Evolutionary conservation across 495 filamentous ascomycete species (phyloP).

Genomic region (Lophiostoma macrostomum): DNA sequence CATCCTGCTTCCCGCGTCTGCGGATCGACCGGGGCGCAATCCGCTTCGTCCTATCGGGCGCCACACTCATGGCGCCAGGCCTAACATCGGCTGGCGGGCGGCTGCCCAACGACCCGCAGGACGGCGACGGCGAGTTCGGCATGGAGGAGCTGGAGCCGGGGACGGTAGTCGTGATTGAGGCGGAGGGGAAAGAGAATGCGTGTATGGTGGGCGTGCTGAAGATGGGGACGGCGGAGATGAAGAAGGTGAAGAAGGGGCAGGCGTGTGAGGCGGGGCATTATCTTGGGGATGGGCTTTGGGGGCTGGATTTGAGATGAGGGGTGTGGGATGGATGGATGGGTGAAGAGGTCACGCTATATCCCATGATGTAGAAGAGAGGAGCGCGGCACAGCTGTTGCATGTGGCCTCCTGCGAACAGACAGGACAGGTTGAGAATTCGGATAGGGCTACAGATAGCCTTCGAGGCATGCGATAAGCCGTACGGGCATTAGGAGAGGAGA

Average conservation of each 20-base stretch:
- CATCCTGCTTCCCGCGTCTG: conserved; percentile 59
- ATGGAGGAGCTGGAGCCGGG: conserved; percentile 65
- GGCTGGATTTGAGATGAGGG: conserved; percentile 62
- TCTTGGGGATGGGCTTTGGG: conserved; percentile 93
- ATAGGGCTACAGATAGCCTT: too few species aligned
- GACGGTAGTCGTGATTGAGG: conserved; percentile 78
- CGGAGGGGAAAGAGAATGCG: conserved; percentile 90
- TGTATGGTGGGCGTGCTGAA: conserved; percentile 83
- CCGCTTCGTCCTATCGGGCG: conserved; percentile 89
- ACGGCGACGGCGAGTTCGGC: conserved; percentile 42
- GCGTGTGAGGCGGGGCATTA: conserved; percentile 91
- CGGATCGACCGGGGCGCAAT: conserved; percentile 92
- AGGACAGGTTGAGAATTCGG: too few species aligned
- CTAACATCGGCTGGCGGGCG: conserved; percentile 77
- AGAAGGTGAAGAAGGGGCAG: conserved; percentile 85
- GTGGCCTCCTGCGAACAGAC: too few species aligned
- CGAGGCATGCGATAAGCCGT: too few species aligned
- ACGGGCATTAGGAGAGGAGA: too few species aligned
- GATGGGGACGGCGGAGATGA: conserved; percentile 88
- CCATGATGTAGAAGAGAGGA: too few species aligned
- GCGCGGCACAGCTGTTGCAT: too few species aligned
- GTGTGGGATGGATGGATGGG: neutral
- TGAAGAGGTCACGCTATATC: too few species aligned
- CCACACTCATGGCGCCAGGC: conserved; percentile 92
- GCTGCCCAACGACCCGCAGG: conserved; percentile 56